Conservation (phyloP, 306 rosid genomes). For the Myrica gale region DNA sequence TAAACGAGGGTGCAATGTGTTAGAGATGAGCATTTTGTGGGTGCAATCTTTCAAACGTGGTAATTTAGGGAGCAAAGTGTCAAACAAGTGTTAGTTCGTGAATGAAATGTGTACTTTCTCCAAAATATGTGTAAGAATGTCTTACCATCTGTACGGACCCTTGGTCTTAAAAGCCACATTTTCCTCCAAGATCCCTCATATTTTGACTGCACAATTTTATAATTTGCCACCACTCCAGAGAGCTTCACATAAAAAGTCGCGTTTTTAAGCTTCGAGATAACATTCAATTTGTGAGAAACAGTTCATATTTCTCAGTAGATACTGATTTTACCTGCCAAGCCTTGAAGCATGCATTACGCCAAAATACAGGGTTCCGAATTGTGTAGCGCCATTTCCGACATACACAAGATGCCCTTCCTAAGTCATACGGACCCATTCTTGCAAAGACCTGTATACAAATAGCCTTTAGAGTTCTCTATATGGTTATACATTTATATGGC, state of each 20-base stretch:
- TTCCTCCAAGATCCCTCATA: constrained; percentile 86
- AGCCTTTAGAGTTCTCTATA: constrained; percentile 11
- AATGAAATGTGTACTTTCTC: too few relatives aligned
- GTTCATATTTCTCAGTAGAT: constrained; percentile 14
- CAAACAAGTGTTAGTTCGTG: too few relatives aligned
- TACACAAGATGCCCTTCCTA: constrained; percentile 87
- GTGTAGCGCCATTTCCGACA: constrained; percentile 96
- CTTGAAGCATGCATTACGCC: constrained; percentile 93
- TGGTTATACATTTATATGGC: background rate
- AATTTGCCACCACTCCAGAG: constrained; percentile 73
- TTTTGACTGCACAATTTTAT: constrained; percentile 66
- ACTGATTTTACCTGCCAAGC: constrained; percentile 89
- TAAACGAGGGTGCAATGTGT: too few relatives aligned
- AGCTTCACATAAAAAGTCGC: constrained; percentile 45
- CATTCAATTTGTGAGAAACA: constrained; percentile 16
- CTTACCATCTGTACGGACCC: constrained; percentile 90
- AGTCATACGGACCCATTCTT: constrained; percentile 74
- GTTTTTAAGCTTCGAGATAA: constrained; percentile 27
- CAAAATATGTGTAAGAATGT: background rate
- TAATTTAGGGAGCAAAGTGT: too few relatives aligned
- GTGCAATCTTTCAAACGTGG: too few relatives aligned
- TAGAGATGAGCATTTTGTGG: too few relatives aligned
- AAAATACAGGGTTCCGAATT: constrained; percentile 82
- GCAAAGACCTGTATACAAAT: constrained; percentile 58
- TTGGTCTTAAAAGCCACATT: constrained; percentile 93